Conservation (phyloP, 164 flowering plant species). For the Paratinospora sagittata region DNA sequence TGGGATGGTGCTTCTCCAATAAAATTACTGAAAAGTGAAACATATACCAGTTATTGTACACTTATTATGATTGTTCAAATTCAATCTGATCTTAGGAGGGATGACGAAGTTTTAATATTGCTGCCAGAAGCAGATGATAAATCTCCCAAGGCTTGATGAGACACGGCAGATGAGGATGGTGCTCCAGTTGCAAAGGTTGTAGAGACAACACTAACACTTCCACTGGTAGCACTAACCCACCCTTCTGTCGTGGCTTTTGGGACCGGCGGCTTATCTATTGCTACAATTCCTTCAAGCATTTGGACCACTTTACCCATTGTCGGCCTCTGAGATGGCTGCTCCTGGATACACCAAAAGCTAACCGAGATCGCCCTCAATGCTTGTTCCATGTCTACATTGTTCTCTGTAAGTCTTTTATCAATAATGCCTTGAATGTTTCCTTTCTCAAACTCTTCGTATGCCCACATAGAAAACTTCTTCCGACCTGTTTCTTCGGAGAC, state of each 20-base stretch:
- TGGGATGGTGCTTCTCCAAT: no score
- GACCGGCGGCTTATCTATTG: constrained; percentile 27
- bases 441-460: constrained; percentile 24
- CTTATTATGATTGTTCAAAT: not conserved
- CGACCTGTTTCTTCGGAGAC: constrained; percentile 13
- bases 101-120: not conserved
- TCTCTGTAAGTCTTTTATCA: constrained; percentile 24
- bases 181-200: constrained; percentile 17
- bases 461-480: constrained; percentile 23
- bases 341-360: constrained; percentile 40
- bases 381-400: constrained; percentile 27
- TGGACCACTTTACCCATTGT: constrained; percentile 36
- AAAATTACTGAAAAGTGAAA: no score
- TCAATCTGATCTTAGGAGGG: not conserved
- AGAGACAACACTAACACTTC: constrained; percentile 17
- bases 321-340: constrained; percentile 37
- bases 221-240: constrained; percentile 19
- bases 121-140: constrained; percentile 7
- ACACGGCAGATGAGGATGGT: constrained; percentile 20
- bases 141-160: constrained; percentile 14
- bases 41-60: no score
- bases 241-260: constrained; percentile 27
- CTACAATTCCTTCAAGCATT: constrained; percentile 33
- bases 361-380: constrained; percentile 22
- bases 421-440: constrained; percentile 19